Evolutionary conservation across 1,284 basidiomycete genomes (phyloP).

Genomic region (Boletus mariae): DNA sequence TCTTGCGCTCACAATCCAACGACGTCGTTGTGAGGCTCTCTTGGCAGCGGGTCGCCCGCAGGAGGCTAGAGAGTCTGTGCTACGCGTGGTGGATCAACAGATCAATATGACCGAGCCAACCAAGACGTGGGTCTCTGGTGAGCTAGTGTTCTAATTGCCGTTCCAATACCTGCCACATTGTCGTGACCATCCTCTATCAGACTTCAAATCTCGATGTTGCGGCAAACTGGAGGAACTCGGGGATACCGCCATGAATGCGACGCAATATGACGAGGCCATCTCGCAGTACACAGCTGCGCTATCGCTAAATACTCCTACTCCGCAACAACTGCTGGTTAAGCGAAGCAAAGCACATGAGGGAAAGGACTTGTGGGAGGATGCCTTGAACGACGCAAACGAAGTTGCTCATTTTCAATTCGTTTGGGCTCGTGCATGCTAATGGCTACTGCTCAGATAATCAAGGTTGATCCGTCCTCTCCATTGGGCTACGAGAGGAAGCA

Average conservation of each 20-base stretch:
- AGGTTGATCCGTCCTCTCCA: too few species aligned
- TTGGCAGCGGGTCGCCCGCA: not conserved
- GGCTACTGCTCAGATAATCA: too few species aligned
- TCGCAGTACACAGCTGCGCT: not conserved
- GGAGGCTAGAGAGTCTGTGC: not conserved
- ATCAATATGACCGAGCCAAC: not conserved
- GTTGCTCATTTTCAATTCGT: too few species aligned
- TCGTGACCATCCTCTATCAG: not conserved
- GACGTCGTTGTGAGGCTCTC: not conserved
- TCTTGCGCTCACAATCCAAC: not conserved
- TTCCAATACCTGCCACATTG: not conserved
- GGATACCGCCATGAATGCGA: not conserved
- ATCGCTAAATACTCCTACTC: too few species aligned
- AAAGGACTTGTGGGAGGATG: too few species aligned
- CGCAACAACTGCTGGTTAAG: too few species aligned
- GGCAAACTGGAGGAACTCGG: not conserved
- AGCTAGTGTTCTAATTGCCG: not conserved
- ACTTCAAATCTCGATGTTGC: not conserved
- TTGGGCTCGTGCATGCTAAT: too few species aligned
- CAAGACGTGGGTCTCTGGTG: not conserved
- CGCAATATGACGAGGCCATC: not conserved
- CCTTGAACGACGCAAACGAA: too few species aligned
- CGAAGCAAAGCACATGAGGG: too few species aligned
- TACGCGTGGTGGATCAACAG: not conserved
- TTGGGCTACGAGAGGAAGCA: too few species aligned